These are phyloP conservation scores for Suillus hirtellus DNA, from an alignment of 768 basidiomycete species.

Conservation along the genomic window DNA sequence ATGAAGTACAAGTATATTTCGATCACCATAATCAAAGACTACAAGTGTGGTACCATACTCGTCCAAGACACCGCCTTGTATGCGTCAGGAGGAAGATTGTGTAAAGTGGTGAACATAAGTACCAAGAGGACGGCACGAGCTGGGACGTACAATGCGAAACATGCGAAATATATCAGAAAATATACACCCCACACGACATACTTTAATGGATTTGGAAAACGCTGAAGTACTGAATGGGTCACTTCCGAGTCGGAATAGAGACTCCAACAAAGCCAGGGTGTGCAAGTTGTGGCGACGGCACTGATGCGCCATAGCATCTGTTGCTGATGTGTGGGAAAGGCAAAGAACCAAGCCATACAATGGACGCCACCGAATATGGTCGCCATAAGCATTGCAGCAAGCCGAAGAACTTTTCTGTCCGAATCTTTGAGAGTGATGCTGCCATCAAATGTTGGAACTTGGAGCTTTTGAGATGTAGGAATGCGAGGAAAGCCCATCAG, in stretches of 20 bases:
- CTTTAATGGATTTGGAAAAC: no score
- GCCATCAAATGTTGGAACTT: not conserved
- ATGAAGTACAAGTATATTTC: not conserved
- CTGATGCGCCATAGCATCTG: conserved; percentile 24
- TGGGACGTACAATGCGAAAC: not conserved
- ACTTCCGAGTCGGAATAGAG: no score
- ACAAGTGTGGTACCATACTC: not conserved
- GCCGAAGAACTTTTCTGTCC: rapidly evolving
- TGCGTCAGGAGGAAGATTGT: not conserved
- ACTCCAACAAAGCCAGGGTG: not conserved
- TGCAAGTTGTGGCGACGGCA: conserved; percentile 15
- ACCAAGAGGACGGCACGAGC: not conserved
- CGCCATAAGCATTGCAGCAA: conserved; percentile 8
- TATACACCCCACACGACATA: not conserved
- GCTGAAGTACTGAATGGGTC: no score
- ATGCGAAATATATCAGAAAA: not conserved
- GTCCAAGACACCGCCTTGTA: not conserved
- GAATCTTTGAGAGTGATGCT: not conserved
- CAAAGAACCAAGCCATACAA: conserved; percentile 25
- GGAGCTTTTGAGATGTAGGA: not conserved
- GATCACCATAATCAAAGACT: not conserved
- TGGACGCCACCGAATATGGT: conserved; percentile 30
- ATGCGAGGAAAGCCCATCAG: not conserved
- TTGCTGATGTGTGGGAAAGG: conserved; percentile 21
- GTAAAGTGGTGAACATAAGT: not conserved